phyloP scores from a whole-genome alignment of 345 rosid species.

The Acer saccharum region DNA sequence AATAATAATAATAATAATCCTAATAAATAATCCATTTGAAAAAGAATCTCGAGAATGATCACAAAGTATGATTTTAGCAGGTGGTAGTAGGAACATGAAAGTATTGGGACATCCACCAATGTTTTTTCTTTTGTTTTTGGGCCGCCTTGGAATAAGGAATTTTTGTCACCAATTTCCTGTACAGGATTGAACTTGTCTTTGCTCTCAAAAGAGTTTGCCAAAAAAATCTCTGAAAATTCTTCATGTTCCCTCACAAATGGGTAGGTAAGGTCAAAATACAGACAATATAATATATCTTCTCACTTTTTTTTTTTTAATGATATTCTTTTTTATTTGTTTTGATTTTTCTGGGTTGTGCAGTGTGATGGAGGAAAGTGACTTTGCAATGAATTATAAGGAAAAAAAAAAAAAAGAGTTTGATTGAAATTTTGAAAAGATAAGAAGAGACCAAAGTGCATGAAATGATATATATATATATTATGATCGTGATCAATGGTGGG shows the following conservation, averaged over 20 bases:
- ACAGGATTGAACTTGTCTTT: conserved; percentile 21
- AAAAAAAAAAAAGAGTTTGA: not conserved
- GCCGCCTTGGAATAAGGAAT: conserved; percentile 21
- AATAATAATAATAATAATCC: too few relatives aligned
- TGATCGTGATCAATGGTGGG: not conserved
- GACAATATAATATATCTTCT: not conserved
- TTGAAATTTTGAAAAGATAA: conserved; percentile 11
- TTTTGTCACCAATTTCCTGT: not conserved
- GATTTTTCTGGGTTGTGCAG: not conserved
- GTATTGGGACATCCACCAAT: not conserved
- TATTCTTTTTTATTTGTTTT: not conserved
- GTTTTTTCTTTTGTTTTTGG: not conserved
- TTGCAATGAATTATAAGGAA: not conserved
- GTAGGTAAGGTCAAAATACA: conserved; percentile 21
- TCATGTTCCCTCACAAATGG: conserved; percentile 13
- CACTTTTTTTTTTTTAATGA: not conserved
- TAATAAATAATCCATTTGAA: not conserved
- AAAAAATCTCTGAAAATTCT: conserved; percentile 13
- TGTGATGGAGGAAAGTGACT: not conserved
- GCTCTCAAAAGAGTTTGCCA: not conserved
- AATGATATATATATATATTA: conserved; percentile 1
- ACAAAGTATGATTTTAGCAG: not conserved
- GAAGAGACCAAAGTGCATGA: conserved; percentile 30
- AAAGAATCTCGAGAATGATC: not conserved
- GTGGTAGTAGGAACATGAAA: not conserved